Conservation (phyloP, 2,329 filamentous ascomycete genomes). For the Apiospora hydei region DNA sequence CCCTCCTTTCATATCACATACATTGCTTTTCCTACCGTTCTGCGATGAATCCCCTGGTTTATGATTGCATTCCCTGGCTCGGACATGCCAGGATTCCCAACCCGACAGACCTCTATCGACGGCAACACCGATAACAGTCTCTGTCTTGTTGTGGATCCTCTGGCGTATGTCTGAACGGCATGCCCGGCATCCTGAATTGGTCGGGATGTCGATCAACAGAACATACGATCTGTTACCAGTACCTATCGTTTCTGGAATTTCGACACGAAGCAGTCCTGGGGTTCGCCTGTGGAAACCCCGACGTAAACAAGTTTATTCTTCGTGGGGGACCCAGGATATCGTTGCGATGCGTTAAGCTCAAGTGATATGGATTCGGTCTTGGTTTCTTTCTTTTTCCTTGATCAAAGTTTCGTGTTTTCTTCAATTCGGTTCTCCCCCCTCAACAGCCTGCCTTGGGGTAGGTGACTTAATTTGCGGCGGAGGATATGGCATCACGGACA, state of each 20-base stretch:
- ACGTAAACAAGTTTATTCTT: not conserved
- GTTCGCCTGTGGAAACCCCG: slow-evolving; percentile 12
- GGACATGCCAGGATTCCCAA: slow-evolving; percentile 35
- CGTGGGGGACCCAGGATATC: slow-evolving; percentile 23
- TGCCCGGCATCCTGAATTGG: slow-evolving; percentile 44
- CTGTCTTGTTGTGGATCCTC: slow-evolving; percentile 6
- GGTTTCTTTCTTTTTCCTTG: slow-evolving; percentile 26
- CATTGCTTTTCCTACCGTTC: slow-evolving; percentile 48
- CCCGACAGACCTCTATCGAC: not conserved
- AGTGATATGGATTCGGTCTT: slow-evolving; percentile 23
- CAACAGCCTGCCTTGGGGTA: not conserved
- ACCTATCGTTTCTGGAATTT: slow-evolving; percentile 17
- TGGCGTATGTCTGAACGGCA: slow-evolving; percentile 47
- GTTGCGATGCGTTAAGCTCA: slow-evolving; percentile 27
- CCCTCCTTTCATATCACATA: slow-evolving; percentile 43
- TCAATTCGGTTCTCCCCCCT: not conserved
- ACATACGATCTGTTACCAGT: slow-evolving; percentile 22
- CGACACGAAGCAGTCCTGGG: not conserved
- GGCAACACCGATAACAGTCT: not conserved
- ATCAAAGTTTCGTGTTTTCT: slow-evolving; percentile 20
- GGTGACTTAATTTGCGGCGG: not conserved
- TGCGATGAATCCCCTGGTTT: slow-evolving; percentile 46
- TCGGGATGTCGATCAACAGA: slow-evolving; percentile 41
- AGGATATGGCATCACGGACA: not conserved
- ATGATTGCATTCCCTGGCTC: slow-evolving; percentile 47